Evolutionary conservation across 306 rosid species (phyloP), one percentile per base, ranked within the genome.

Genomic region (Gleditsia sinensis): DNA sequence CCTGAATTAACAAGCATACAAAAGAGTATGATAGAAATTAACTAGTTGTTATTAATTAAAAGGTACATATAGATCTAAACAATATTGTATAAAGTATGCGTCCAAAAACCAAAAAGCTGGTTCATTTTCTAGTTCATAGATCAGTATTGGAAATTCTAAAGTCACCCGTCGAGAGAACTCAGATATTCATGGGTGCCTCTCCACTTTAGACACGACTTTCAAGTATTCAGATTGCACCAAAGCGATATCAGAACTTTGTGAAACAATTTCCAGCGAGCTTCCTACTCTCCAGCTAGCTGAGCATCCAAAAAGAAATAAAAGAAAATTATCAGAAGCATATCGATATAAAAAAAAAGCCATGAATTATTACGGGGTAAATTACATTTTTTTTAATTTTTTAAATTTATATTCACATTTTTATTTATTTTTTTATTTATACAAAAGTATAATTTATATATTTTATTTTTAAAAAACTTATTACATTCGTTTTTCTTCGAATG

Each of bases 221-320:
- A 80, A 59, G 67, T 49, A 67, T 67, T 27, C 57, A 73, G 43
- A 67, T 65, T 64, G 71, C n/a, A n/a, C n/a, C n/a, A n/a, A n/a
- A n/a, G n/a, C n/a, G n/a, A n/a, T n/a, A n/a, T n/a, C n/a, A n/a
- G n/a, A n/a, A n/a, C n/a, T n/a, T n/a, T 24, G 71, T 42, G 54
- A 43, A 53, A 60, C 34, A 77, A 61, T 75, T 73, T 68, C 82
- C 78, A 71, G 27, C 43, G 50, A 42, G 20, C 21, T 49, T 73
- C 67, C 63, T 69, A 6, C 51, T 17, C 57, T 51, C 78, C 82
- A 82, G 46, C 86, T 82, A 57, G 39, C 63, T 57, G 37, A 57
- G 39, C 63, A 57, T 28, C 63, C 63, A 57, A 27, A 57, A 27
- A 43, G 6, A 1, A 16, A 46, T 46, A 4, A 46, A 16, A 28